Base-by-base conservation (phyloP, 331 rosid species). In the Malus hybrid region DNA sequence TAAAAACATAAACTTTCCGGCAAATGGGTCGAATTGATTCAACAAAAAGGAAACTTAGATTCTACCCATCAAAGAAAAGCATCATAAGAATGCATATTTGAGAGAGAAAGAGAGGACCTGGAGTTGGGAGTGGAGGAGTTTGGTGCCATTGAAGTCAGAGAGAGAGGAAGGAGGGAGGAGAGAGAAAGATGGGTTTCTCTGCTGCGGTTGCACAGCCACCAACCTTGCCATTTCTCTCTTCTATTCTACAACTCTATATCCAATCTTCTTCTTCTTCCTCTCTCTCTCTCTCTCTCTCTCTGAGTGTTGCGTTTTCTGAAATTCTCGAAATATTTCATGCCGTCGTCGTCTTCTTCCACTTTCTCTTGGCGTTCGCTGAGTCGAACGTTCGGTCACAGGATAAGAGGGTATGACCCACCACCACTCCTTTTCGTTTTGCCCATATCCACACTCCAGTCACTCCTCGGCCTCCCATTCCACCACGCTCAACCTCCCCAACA, bases 161-260 rank as follows among this genome's bases (percentile, higher is more conserved):
- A 88, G 83, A 75, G 96, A 94, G 67, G 98, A 88, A 83, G 98
- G 95, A 82, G 97, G 95, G 66, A 91, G 85, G 67, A 93, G 86
- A 59, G 97, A 86, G 85, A 87, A 48, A 75, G 95, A 83, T 55
- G 91, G 85, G 22, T 86, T 85, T 36, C 84, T 88, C 75, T 87
- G 96, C 77, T 89, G 97, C 24, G 85, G 90, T 80, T 88, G 97
- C 22, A 83, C 72, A 77, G 82, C 87, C 75, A 87, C 84, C 73
- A 90, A n/a, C 70, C 85, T 90, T 46, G 97, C 98, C 98, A 94
- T 91, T 74, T 15, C 85, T 48, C 72, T 74, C 33, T 69, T 78
- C 50, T 78, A 65, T 59, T 20, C 29, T 1, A 20, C 29, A 55
- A 55, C 0, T 59, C 8, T 22, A 2, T 20, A 10, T 59, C 32